Conservation (phyloP, 2,329 filamentous ascomycete genomes). For the Neocucurbitaria cava region DNA sequence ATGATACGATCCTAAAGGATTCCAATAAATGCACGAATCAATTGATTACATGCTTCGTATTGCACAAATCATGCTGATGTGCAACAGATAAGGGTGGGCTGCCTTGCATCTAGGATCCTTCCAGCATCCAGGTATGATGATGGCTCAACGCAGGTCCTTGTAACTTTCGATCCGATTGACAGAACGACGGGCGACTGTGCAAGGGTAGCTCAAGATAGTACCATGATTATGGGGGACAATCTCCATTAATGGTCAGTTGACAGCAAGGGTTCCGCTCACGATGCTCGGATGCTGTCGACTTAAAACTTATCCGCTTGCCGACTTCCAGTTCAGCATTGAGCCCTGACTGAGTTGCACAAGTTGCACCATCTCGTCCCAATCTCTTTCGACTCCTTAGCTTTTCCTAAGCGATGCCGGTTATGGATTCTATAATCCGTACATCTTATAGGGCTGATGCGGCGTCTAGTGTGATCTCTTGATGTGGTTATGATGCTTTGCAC, state of each 20-base stretch:
- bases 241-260: neutral
- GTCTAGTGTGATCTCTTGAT: too few species aligned
- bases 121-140: neutral
- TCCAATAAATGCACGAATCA: slow-evolving; percentile 1
- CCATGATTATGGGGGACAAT: neutral
- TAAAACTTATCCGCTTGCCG: neutral
- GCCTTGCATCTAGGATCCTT: neutral
- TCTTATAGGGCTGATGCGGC: too few species aligned
- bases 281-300: neutral
- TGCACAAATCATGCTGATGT: neutral
- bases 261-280: neutral
- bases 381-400: too few species aligned
- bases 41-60: neutral
- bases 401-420: too few species aligned
- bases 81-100: slow-evolving; percentile 1
- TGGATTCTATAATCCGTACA: too few species aligned
- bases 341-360: too few species aligned
- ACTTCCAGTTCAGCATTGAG: neutral
- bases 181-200: neutral
- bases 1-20: neutral
- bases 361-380: neutral
- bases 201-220: neutral
- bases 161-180: neutral
- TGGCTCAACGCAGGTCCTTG: neutral
- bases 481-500: too few species aligned